A percentile compares a stretch with the other conserved stretches of the same genome.
phyloP scores from a whole-genome alignment of 768 basidiomycete genomes.

The Suillus cothurnatus region DNA sequence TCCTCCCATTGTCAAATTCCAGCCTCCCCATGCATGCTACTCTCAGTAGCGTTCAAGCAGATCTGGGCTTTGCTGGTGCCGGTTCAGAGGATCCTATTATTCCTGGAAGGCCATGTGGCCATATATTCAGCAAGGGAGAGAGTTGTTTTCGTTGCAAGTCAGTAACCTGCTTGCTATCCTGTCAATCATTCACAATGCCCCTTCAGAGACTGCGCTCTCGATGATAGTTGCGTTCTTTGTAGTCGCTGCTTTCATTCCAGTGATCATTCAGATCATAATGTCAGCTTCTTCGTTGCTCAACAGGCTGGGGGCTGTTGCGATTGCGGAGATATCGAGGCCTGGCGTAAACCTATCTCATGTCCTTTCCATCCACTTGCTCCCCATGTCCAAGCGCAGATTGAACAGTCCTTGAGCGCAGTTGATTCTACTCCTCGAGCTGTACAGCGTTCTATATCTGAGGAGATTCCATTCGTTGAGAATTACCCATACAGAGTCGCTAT shows the following conservation, averaged over 20 bases:
- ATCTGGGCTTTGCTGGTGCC: constrained; percentile 55
- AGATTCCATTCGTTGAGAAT: constrained; percentile 61
- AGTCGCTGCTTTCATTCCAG: constrained; percentile 87
- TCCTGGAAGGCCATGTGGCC: constrained; percentile 78
- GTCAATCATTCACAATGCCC: constrained; percentile 5
- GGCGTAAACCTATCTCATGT: constrained; percentile 69
- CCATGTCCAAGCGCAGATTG: constrained; percentile 21
- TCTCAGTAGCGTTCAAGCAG: constrained; percentile 70
- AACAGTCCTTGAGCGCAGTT: constrained; percentile 17
- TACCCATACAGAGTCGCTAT: constrained; percentile 58
- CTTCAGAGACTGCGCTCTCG: constrained; percentile 84
- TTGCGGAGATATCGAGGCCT: constrained; percentile 91
- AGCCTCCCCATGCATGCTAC: constrained; percentile 64
- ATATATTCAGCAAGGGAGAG: constrained; percentile 90
- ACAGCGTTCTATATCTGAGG: constrained; percentile 43
- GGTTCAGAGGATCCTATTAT: constrained; percentile 59
- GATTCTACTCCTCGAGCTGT: constrained; percentile 46
- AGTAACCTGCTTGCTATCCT: constrained; percentile 33
- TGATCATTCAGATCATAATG: constrained; percentile 85
- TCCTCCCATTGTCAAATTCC: constrained; percentile 65
- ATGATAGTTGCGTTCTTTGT: constrained; percentile 91
- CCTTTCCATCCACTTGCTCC: constrained; percentile 68
- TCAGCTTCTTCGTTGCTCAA: constrained; percentile 91
- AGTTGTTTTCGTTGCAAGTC: constrained; percentile 94
- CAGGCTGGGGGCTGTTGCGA: constrained; percentile 95